Evolutionary conservation across 768 basidiomycete genomes (phyloP), one percentile per base, ranked within the genome.

Genomic region (Boletus subcaerulescens): DNA sequence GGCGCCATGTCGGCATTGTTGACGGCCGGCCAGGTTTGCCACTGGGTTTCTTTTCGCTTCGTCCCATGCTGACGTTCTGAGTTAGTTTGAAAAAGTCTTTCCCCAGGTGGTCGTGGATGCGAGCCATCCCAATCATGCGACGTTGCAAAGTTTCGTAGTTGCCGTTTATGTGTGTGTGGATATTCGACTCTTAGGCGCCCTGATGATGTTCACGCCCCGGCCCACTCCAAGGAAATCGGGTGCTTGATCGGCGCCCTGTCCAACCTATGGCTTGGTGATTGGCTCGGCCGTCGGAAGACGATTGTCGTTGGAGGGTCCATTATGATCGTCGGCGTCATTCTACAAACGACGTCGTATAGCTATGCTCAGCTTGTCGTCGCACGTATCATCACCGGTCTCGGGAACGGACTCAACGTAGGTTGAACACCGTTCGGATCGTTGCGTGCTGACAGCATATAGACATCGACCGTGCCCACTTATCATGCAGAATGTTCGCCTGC

Each of bases 1-100:
- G 85, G 84, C 41, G 85, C 86, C 32, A 84, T 87, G 84, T 80
- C 80, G 18, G 82, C 84, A 17, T 71, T 86, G 20, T 68, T 87
- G 46, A 84, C 80, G 5, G 78, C 85, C 0, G 71, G 72, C 44
- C 77, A 81, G 72, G 80, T 81, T 52, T 20, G 50, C 22, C 35
- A 36, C 32, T 11, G 31, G 6, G 5, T 12, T 49, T 49, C 38
- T 44, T 36, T 22, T 15, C 43, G n/a, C n/a, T 41, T 39, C 17
- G 13, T 10, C 4, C 22, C 47, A 50, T 32, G n/a, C 31, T 60
- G 46, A 67, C 41, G 50, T 40, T n/a, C 0, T 15, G n/a, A 10
- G 38, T 6, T 29, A 83, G 73, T 88, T 87, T 51, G 82, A 82
- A 58, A 78, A 71, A 31, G 74, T 75, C 1, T 86, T 86, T 63